phyloP scores from a whole-genome alignment of 2,329 filamentous ascomycete species.

The Monilinia fructicola region DNA sequence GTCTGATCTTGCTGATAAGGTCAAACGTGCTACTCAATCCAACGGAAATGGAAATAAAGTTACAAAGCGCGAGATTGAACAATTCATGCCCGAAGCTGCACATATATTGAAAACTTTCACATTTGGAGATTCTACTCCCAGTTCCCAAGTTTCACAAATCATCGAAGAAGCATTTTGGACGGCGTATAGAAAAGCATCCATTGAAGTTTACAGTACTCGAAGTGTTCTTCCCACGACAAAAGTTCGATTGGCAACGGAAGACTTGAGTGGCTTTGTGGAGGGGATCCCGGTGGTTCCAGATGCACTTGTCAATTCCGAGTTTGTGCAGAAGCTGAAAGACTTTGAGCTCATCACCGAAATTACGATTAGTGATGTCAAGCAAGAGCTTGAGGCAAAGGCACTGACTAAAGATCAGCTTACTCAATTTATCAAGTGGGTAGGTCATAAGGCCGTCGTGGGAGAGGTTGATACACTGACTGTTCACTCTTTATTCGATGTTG shows the following conservation, averaged over 20 bases:
- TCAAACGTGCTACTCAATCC: slow-evolving; percentile 49
- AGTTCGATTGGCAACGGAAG: slow-evolving; percentile 72
- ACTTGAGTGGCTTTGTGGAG: slow-evolving; percentile 72
- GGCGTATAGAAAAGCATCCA: slow-evolving; percentile 75
- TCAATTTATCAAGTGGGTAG: slow-evolving; percentile 83
- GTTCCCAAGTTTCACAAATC: slow-evolving; percentile 74
- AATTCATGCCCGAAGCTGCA: slow-evolving; percentile 73
- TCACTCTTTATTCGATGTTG: slow-evolving; percentile 72
- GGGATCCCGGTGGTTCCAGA: slow-evolving; percentile 84
- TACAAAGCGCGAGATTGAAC: slow-evolving; percentile 61
- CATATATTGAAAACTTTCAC: slow-evolving; percentile 87
- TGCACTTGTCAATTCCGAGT: slow-evolving; percentile 68
- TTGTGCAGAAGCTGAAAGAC: slow-evolving; percentile 77
- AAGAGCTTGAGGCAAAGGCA: slow-evolving; percentile 79
- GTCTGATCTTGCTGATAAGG: slow-evolving; percentile 65
- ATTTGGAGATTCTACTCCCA: slow-evolving; percentile 87
- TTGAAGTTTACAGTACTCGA: slow-evolving; percentile 84
- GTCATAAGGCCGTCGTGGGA: slow-evolving; percentile 66
- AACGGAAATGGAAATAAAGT: slow-evolving; percentile 50
- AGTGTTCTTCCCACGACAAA: slow-evolving; percentile 83
- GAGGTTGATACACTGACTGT: slow-evolving; percentile 71
- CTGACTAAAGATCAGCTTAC: slow-evolving; percentile 74
- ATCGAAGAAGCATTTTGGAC: slow-evolving; percentile 98
- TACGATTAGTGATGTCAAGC: slow-evolving; percentile 80
- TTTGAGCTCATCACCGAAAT: slow-evolving; percentile 87